Evolutionary conservation across 2,329 filamentous ascomycete genomes (phyloP).

Genomic region (Fusarium annulatum): DNA sequence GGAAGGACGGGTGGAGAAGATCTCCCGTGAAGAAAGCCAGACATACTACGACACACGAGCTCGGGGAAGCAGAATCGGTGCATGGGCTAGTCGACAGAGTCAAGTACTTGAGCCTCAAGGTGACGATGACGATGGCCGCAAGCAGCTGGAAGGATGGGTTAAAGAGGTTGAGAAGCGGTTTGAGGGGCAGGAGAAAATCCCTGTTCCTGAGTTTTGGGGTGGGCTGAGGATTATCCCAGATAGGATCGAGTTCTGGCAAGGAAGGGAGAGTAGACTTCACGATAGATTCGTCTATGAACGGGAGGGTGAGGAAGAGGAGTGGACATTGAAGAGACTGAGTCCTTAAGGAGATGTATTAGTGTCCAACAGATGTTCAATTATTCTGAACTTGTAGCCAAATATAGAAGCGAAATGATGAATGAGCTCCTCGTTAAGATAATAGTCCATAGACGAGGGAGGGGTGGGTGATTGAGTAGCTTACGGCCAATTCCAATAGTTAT

Average conservation of each 20-base stretch:
- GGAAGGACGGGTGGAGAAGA: conserved; percentile 78
- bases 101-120: conserved; percentile 69
- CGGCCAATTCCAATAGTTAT: neutral
- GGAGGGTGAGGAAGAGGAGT: conserved; percentile 58
- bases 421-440: neutral
- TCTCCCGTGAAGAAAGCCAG: conserved; percentile 78
- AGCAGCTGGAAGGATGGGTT: conserved; percentile 81
- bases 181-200: conserved; percentile 80
- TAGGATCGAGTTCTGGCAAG: conserved; percentile 96
- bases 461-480: neutral
- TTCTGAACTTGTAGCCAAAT: neutral
- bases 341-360: conserved; percentile 53
- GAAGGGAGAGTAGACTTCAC: conserved; percentile 87
- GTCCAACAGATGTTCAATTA: neutral
- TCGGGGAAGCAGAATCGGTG: conserved; percentile 84
- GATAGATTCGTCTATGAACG: conserved; percentile 90
- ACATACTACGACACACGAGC: conserved; percentile 75
- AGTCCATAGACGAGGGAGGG: neutral
- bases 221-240: conserved; percentile 87
- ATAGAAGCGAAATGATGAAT: neutral
- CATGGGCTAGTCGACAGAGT: conserved; percentile 94
- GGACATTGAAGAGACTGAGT: conserved; percentile 79
- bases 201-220: conserved; percentile 94
- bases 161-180: conserved; percentile 81
- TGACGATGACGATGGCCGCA: conserved; percentile 72